Evolutionary conservation across 2,329 filamentous ascomycete species (phyloP).

Genomic region (Colletotrichum sp.): DNA sequence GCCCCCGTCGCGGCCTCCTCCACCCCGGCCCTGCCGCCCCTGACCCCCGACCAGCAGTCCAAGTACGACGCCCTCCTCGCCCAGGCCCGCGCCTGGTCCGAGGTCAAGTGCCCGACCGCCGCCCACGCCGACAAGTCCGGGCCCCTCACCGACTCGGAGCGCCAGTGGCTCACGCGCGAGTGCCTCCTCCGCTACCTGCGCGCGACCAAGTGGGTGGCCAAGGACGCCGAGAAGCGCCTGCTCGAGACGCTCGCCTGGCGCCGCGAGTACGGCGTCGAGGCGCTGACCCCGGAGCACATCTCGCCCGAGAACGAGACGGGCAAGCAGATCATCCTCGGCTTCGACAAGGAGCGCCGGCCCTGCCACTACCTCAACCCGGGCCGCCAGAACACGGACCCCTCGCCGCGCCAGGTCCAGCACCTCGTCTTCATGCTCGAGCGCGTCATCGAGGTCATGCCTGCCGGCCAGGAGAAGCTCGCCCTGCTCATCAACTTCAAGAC

Average conservation of each 20-base stretch:
- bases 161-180: conserved; percentile 89
- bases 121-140: conserved; percentile 63
- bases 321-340: conserved; percentile 90
- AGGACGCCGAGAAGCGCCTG: conserved; percentile 79
- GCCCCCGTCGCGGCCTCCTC: no score
- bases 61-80: conserved; percentile 84
- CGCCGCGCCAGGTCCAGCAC: conserved; percentile 88
- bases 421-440: conserved; percentile 96
- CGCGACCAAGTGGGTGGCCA: conserved; percentile 87
- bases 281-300: conserved; percentile 84
- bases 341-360: conserved; percentile 82
- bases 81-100: conserved; percentile 73
- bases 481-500: conserved; percentile 92
- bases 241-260: conserved; percentile 86
- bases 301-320: conserved; percentile 95
- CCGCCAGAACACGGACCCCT: conserved; percentile 89
- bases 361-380: conserved; percentile 91
- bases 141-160: conserved; percentile 79
- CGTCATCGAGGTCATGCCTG: conserved; percentile 83
- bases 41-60: conserved; percentile 77
- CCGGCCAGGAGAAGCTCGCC: conserved; percentile 85
- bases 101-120: conserved; percentile 55
- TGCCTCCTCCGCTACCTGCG: conserved; percentile 92
- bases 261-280: conserved; percentile 84
- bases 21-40: conserved; percentile 58